phyloP scores from a whole-genome alignment of 768 basidiomycete genomes.

The Suillus americanus region DNA sequence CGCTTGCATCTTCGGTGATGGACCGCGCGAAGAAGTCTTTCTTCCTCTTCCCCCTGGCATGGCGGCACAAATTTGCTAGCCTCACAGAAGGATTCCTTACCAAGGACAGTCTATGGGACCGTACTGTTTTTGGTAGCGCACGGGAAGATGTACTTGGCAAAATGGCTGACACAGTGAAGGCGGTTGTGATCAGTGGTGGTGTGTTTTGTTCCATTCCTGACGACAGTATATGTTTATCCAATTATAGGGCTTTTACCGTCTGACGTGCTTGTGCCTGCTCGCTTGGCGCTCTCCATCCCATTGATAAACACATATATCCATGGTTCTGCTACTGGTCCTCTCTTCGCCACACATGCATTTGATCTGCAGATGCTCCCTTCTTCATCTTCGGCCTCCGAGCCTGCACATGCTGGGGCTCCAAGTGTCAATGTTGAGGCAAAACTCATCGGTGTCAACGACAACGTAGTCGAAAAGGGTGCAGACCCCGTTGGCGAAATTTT shows the following conservation, averaged over 20 bases:
- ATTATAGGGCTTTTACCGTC: slow-evolving; percentile 49
- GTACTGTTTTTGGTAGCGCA: slow-evolving; percentile 69
- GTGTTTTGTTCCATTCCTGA: slow-evolving; percentile 19
- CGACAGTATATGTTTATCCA: background rate
- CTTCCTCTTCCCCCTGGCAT: slow-evolving; percentile 60
- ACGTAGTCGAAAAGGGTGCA: slow-evolving; percentile 57
- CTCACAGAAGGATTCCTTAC: slow-evolving; percentile 73
- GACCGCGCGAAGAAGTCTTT: slow-evolving; percentile 52
- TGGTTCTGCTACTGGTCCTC: slow-evolving; percentile 67
- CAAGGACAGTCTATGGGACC: slow-evolving; percentile 84
- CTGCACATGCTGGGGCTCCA: slow-evolving; percentile 71
- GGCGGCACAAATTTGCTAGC: slow-evolving; percentile 74
- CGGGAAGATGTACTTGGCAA: slow-evolving; percentile 60
- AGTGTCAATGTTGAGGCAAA: slow-evolving; percentile 84
- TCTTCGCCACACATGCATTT: slow-evolving; percentile 80
- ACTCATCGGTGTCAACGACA: slow-evolving; percentile 68
- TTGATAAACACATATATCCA: slow-evolving; percentile 64
- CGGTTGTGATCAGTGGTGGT: slow-evolving; percentile 76
- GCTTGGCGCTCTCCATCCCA: slow-evolving; percentile 77
- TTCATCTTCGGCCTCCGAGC: slow-evolving; percentile 28
- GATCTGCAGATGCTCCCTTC: slow-evolving; percentile 77
- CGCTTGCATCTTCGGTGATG: slow-evolving; percentile 53
- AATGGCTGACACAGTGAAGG: slow-evolving; percentile 60
- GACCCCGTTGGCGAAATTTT: slow-evolving; percentile 64
- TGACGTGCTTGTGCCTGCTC: slow-evolving; percentile 55